Conservation (phyloP, 345 rosid species). For the Camelina neglecta region DNA sequence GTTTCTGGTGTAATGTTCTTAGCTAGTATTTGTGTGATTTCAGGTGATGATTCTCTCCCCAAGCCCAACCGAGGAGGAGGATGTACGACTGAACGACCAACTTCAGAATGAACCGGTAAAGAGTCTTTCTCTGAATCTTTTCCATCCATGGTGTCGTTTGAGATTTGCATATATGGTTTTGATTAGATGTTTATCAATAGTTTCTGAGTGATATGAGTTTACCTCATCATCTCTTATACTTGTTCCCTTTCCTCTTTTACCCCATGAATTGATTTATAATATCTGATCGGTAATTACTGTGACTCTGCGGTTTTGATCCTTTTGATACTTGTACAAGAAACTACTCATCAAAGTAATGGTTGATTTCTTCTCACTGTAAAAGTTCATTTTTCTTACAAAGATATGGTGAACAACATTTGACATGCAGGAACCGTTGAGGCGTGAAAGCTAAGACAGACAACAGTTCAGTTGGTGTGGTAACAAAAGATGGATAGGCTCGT, state of each 20-base stretch:
- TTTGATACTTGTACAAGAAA: not conserved
- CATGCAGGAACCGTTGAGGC: too few species aligned
- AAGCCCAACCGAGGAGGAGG: not conserved
- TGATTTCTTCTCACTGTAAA: too few species aligned
- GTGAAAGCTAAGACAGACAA: too few species aligned
- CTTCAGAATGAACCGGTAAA: not conserved
- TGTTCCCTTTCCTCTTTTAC: not conserved
- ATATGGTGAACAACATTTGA: too few species aligned
- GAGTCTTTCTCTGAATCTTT: not conserved
- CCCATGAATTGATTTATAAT: constrained; percentile 1
- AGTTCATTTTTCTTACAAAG: too few species aligned
- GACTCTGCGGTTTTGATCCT: not conserved
- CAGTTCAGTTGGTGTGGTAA: too few species aligned
- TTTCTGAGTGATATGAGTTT: constrained; percentile 5
- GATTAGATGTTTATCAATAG: not conserved
- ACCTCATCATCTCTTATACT: not conserved
- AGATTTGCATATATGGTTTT: not conserved
- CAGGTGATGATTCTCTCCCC: not conserved
- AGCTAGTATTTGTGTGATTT: not conserved
- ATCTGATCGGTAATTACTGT: not conserved
- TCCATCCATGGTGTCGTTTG: not conserved
- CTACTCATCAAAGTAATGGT: too few species aligned
- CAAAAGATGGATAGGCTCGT: too few species aligned
- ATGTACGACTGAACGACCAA: not conserved
- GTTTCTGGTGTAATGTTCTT: not conserved